A percentile compares a stretch with the other conserved stretches of the same genome.
These are phyloP conservation scores for Atkinsonella hypoxylon DNA, from an alignment of 2,329 filamentous ascomycete genomes.

Conservation along the genomic window DNA sequence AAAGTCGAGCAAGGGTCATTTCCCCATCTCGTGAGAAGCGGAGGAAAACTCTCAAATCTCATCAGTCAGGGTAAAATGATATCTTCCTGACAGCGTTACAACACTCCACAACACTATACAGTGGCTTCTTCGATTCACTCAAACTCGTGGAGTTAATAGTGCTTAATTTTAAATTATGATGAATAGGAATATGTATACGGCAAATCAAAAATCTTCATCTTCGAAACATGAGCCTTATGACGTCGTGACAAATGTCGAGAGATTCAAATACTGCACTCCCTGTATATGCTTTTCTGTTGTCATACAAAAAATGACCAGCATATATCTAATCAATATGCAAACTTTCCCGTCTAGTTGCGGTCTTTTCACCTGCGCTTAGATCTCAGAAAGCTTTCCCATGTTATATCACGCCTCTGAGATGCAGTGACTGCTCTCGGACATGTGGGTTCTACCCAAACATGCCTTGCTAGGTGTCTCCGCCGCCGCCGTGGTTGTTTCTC, in stretches of 20 bases:
- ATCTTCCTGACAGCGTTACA: neutral
- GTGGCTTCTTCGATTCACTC: neutral
- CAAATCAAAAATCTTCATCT: neutral
- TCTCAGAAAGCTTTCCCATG: conserved; percentile 14
- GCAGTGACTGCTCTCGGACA: conserved; percentile 7
- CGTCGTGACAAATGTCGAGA: neutral
- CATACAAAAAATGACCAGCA: neutral
- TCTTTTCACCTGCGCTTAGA: conserved; percentile 14
- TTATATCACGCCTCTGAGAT: conserved; percentile 8
- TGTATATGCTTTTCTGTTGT: neutral
- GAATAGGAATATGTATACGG: neutral
- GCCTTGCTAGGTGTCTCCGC: conserved; percentile 5
- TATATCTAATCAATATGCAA: neutral
- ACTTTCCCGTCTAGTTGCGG: neutral
- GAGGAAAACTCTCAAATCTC: conserved; percentile 36
- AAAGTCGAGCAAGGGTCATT: conserved; percentile 59
- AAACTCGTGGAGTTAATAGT: neutral
- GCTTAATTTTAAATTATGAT: neutral
- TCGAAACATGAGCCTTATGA: neutral
- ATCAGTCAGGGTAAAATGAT: conserved; percentile 21
- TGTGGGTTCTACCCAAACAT: conserved; percentile 12
- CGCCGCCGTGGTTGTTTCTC: conserved; percentile 6
- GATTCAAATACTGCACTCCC: neutral
- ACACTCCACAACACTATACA: no score
- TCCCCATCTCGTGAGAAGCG: conserved; percentile 38